phyloP scores from a whole-genome alignment of 768 basidiomycete species.

The Podaxis mareebaensis region DNA sequence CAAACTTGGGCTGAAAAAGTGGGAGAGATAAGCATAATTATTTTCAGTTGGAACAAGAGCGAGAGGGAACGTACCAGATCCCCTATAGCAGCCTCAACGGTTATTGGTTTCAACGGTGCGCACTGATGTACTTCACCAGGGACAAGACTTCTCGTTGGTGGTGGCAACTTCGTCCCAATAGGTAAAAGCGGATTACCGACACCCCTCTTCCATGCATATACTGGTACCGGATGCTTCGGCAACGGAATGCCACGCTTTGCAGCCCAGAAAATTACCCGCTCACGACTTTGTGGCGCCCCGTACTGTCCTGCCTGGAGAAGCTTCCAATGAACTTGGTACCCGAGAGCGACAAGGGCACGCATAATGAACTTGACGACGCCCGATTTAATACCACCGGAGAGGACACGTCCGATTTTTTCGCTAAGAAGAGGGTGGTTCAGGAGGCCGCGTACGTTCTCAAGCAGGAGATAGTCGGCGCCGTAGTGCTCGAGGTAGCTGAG shows the following conservation, averaged over 20 bases:
- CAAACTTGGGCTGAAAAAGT: conserved; percentile 55
- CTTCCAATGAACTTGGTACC: conserved; percentile 74
- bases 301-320: conserved; percentile 71
- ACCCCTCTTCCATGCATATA: conserved; percentile 46
- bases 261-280: conserved; percentile 69
- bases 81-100: conserved; percentile 63
- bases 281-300: conserved; percentile 69
- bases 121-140: conserved; percentile 42
- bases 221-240: conserved; percentile 66
- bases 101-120: conserved; percentile 62
- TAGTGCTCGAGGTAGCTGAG: conserved; percentile 69
- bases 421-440: conserved; percentile 44
- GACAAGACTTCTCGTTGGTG: conserved; percentile 44
- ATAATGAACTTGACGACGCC: conserved; percentile 70
- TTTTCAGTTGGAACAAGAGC: background rate
- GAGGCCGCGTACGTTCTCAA: conserved; percentile 75
- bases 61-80: conserved; percentile 56
- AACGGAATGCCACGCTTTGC: conserved; percentile 56
- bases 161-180: conserved; percentile 40
- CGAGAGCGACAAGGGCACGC: conserved; percentile 59
- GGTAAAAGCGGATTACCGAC: conserved; percentile 41
- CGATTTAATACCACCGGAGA: conserved; percentile 41
- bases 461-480: conserved; percentile 58
- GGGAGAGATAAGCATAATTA: too few relatives aligned
- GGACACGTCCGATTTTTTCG: conserved; percentile 30